Base-by-base conservation (phyloP, 371 early-diverging fungal genomes). In the Syncephalastrum racemosum region DNA sequence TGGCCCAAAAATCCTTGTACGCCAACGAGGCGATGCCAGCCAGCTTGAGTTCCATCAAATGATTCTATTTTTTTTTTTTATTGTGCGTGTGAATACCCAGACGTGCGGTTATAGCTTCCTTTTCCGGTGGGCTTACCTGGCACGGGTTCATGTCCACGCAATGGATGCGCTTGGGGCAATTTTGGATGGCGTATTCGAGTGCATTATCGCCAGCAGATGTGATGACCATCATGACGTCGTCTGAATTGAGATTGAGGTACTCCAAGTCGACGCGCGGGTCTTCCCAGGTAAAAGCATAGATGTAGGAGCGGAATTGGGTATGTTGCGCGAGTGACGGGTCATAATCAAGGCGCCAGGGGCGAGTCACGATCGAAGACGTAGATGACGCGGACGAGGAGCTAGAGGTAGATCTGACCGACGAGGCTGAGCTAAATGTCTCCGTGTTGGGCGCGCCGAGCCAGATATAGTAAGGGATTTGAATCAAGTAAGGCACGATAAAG, bases 201-300 rank as follows among this genome's bases (percentile, higher is more conserved):
- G 88, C 90, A 61, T 93, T 93, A 71, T 91, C 92, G 41, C 93
- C 93, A 0, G 91, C 93, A 3, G 90, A 90, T 6, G 92, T 90
- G 48, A 93, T 91, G n/a, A 87, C 85, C 67, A 93, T 74, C 80
- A 93, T 80, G 16, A 73, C 75, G 69, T 93, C 93, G 47, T 82
- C 77, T 43, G 72, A 72, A 39, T 77, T 73, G 6, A 93, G 58
- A 52, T 89, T 78, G 56, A 93, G 61, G 44, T 83, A 81, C 47
- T 87, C 74, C 18, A 93, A 67, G 62, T 93, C 93, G 20, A 84
- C 83, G 18, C 85, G 81, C 1, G 93, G 93, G 62, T 93, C 93
- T 57, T 93, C 92, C 93, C 92, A 93, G 1, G 93, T 87, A 53
- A 93, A 93, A 5, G 90, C 92, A 59, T 91, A 93, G 50, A 93